Base-by-base conservation (phyloP, 2,329 filamentous ascomycete species). In the Metarhizium guizhouense region DNA sequence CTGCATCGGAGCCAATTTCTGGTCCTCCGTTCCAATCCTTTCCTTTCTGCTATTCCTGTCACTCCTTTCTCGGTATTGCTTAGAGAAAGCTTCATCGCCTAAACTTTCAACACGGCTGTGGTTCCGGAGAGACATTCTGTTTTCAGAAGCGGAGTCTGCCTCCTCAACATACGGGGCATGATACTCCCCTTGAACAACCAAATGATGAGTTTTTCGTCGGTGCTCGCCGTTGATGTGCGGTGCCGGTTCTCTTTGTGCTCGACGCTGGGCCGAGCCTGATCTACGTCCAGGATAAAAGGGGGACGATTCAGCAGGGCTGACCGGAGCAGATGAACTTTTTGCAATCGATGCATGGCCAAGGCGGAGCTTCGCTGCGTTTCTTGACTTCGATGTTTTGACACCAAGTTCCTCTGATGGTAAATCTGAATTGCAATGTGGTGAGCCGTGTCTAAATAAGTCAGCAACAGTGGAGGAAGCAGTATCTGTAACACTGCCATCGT, bases 211-310 rank as follows among this genome's bases (percentile, higher is more conserved):
- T 6, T 34, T 16, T 7, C 20, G 51, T 32, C 14, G 13, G 20
- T 51, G 34, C 34, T 54, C 52, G 6, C 49, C 48, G 14, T 10
- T 47, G 18, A 20, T 32, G 14, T 57, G 55, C 16, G 52, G 38
- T 1, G 58, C 56, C 10, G 60, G 56, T 11, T 59, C 59, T 29
- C 68, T 58, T 47, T 69, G 61, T 20, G 63, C 64, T 52, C 68
- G 62, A 11, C 68, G 66, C 16, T 63, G 60, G 29, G 63, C 60
- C 30, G 68, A 66, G 32, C 66, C 63, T 34, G 58, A 48, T 16
- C 48, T 61, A 20, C 67, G 62, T 11, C 60, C 58, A 4, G 65
- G 62, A 34, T 55, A 60, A 52, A 62, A 65, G 7, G 59, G 55
- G 0, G 60, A 55, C 6, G 52, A 45, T 30, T 60, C 53, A 7